Evolutionary conservation across 257 asterid genomes (phyloP).

Genomic region (Capsicum baccatum): DNA sequence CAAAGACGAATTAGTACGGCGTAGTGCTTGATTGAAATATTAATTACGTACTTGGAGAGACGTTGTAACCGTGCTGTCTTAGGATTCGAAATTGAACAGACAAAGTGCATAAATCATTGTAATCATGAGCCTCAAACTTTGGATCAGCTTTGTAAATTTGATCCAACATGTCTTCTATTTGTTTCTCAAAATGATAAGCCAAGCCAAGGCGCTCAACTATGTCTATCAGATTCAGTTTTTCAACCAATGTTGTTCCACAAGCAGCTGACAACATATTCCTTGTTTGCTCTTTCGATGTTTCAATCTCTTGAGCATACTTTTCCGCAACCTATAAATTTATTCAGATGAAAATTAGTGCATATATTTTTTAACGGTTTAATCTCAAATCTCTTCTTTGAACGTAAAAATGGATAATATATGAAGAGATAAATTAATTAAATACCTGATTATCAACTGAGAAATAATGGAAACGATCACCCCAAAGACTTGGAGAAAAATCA

Average conservation of each 20-base stretch:
- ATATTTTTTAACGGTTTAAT: too few relatives aligned
- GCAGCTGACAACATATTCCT: not conserved
- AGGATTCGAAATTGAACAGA: not conserved
- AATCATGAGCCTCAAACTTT: not conserved
- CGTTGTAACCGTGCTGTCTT: not conserved
- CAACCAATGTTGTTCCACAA: not conserved
- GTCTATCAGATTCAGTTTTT: conserved; percentile 34
- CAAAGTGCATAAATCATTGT: not conserved
- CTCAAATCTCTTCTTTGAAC: too few relatives aligned
- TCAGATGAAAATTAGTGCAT: too few relatives aligned
- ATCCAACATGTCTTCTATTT: not conserved
- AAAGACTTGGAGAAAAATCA: conserved; percentile 43
- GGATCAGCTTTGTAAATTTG: not conserved
- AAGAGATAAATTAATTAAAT: too few relatives aligned
- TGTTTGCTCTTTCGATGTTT: conserved; percentile 38
- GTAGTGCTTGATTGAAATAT: too few relatives aligned
- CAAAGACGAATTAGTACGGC: too few relatives aligned
- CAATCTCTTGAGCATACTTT: conserved; percentile 31
- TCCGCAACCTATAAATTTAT: not conserved
- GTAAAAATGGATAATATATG: too few relatives aligned
- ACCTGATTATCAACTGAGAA: conserved; percentile 32
- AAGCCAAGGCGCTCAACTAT: conserved; percentile 5
- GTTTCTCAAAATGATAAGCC: not conserved
- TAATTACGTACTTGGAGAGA: not conserved
- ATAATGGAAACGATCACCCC: conserved; percentile 42